Evolutionary conservation across 2,329 filamentous ascomycete genomes (phyloP).

Genomic region (Elsinoe necatrix): DNA sequence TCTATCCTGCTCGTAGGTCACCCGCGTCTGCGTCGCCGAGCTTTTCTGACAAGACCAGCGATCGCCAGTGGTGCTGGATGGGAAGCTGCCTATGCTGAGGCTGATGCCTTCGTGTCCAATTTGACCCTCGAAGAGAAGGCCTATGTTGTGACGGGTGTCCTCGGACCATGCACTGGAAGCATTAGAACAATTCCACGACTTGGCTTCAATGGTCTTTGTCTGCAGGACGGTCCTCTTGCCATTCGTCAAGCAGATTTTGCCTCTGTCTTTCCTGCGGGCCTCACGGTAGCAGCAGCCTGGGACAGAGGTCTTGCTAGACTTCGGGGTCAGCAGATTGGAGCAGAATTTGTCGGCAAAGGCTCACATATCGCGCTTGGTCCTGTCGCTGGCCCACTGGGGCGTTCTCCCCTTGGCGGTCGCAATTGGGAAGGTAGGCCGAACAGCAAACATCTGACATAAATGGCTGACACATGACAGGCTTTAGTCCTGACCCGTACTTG

Average conservation of each 20-base stretch:
- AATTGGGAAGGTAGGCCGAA: constrained; percentile 25
- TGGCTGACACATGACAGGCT: constrained; percentile 24
- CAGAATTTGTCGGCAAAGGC: constrained; percentile 22
- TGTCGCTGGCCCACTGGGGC: constrained; percentile 35
- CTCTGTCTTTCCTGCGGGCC: constrained; percentile 33
- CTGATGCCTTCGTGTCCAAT: constrained; percentile 20
- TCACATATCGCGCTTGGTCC: constrained; percentile 52
- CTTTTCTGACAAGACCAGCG: constrained; percentile 16
- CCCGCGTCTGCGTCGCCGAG: background rate
- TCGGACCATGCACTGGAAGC: constrained; percentile 49
- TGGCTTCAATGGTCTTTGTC: constrained; percentile 30
- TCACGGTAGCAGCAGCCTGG: constrained; percentile 34
- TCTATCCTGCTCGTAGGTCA: constrained; percentile 22
- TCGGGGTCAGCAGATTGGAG: constrained; percentile 28
- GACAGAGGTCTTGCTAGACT: constrained; percentile 29
- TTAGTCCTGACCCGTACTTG: constrained; percentile 43
- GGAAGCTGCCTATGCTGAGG: constrained; percentile 21
- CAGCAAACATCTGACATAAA: background rate
- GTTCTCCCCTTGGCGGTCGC: constrained; percentile 19
- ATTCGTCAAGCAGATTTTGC: constrained; percentile 31
- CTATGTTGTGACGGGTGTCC: constrained; percentile 21
- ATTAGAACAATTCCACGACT: constrained; percentile 36
- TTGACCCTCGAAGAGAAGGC: constrained; percentile 22
- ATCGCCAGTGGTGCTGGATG: constrained; percentile 21
- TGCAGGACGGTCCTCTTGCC: constrained; percentile 35